Percentiles rank a stretch among this genome's conserved stretches.
Conservation (phyloP, 2,329 filamentous ascomycete species). For the Alternaria angustiovoidea region DNA sequence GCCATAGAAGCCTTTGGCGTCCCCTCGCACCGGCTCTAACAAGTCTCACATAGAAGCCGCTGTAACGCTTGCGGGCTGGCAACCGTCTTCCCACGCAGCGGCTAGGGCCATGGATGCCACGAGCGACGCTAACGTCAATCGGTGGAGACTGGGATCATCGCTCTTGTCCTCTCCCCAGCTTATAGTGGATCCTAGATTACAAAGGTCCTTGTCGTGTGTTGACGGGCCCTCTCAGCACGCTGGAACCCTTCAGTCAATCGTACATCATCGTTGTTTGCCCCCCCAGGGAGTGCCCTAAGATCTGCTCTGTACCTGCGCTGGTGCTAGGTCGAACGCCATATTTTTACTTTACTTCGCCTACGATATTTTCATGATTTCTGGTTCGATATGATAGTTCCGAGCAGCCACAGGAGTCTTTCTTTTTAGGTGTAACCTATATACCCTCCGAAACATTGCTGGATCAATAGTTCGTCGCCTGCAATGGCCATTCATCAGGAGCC, state of each 20-base stretch:
- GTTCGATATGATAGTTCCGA: constrained; percentile 30
- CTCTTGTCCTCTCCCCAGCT: constrained; percentile 9
- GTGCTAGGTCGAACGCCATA: constrained; percentile 7
- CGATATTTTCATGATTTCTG: constrained; percentile 4
- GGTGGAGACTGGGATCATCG: constrained; percentile 15
- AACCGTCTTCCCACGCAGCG: constrained; percentile 8
- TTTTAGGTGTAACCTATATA: constrained; percentile 24
- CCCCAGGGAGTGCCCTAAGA: constrained; percentile 16
- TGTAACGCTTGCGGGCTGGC: constrained; percentile 1
- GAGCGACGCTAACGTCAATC: constrained; percentile 16
- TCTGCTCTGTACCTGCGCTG: constrained; percentile 8
- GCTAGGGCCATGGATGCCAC: constrained; percentile 8
- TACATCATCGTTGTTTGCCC: constrained; percentile 39
- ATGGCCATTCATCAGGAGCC: constrained; percentile 30
- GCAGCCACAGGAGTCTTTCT: constrained; percentile 15
- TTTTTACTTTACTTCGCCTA: constrained; percentile 6
- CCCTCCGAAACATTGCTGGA: neutral
- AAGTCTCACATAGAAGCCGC: constrained; percentile 9
- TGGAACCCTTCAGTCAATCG: constrained; percentile 6
- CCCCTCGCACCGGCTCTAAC: neutral
- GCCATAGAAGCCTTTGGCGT: neutral
- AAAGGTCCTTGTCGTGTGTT: constrained; percentile 13
- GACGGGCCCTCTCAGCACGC: constrained; percentile 18
- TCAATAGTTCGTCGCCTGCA: neutral
- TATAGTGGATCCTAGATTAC: constrained; percentile 25